Base-by-base conservation (phyloP, 805 yeast genomes). In the Starmerella vitae region DNA sequence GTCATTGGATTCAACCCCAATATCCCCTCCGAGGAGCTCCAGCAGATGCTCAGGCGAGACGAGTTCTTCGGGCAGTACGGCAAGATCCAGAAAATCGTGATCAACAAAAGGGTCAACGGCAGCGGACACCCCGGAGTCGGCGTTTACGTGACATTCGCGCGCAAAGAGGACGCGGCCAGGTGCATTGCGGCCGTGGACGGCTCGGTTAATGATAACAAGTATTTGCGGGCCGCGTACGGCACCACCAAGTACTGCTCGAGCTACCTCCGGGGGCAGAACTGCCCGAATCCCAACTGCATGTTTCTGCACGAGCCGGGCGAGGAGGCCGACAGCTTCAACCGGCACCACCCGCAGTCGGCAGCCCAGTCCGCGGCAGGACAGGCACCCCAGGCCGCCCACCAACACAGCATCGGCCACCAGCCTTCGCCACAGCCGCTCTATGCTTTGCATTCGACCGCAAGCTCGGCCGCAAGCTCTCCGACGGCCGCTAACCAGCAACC, bases 231-330 rank as follows among this genome's bases (percentile, higher is more conserved):
- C 13, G 96, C 97, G 0, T 93, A 86, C 59, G 99, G 99, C 57
- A 91, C 98, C 4, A 91, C 99, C 10, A 91, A 91, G 61, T 91
- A 91, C 64, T 91, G 99, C 60, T 83, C 94, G n/a, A 79, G 94
- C 3, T 91, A 91, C 57, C 65, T 91, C 47, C 71, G 96, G 50
- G 96, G 95, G 27, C 93, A 83, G 58, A 78, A 91, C 8, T 91
- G 99, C 63, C 98, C 94, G 43, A 91, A 91, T 61, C 97, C 97
- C 46, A 84, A 85, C 56, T 91, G 99, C 69, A 91, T 91, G 98
- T 91, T 91, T 55, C 68, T 91, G 53, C 99, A 91, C 59, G 98
- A 91, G 61, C 98, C 98, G 5, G 98, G 99, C 43, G 99, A 91
- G 65, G 98, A 91, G 60, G 97, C 97, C 2, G 98, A 91, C 54